Conservation (phyloP, 306 rosid species). For the Citrullus colocynthis region DNA sequence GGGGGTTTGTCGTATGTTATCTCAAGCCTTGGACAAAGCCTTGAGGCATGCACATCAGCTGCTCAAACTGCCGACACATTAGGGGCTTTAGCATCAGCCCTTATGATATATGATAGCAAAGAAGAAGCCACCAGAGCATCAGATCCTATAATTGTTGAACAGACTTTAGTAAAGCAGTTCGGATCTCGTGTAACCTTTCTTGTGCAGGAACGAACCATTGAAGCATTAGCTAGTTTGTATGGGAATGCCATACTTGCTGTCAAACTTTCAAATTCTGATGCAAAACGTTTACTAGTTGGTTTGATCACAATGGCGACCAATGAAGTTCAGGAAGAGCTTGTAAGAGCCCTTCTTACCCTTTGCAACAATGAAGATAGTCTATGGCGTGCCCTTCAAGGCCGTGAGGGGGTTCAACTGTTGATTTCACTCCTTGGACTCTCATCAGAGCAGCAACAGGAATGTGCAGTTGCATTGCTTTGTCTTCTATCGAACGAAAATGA, state of each 20-base stretch:
- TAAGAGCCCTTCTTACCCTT: constrained; percentile 63
- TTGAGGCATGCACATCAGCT: constrained; percentile 81
- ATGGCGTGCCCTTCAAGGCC: constrained; percentile 90
- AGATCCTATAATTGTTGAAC: constrained; percentile 65
- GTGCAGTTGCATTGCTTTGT: constrained; percentile 92
- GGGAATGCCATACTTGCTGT: constrained; percentile 60
- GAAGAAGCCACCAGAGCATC: constrained; percentile 82
- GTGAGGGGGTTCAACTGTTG: constrained; percentile 90
- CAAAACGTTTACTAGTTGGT: constrained; percentile 92
- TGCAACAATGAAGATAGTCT: constrained; percentile 78
- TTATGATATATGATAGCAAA: constrained; percentile 84
- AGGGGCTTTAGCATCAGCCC: constrained; percentile 98
- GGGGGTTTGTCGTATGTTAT: constrained; percentile 95
- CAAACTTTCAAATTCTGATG: constrained; percentile 71
- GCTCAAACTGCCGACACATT: constrained; percentile 87
- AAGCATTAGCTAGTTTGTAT: constrained; percentile 94
- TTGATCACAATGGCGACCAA: constrained; percentile 86
- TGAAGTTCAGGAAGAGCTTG: constrained; percentile 90
- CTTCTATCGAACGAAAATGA: constrained; percentile 84
- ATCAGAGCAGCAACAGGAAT: constrained; percentile 98
- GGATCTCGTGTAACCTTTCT: constrained; percentile 63
- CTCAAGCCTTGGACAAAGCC: constrained; percentile 98
- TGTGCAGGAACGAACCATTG: constrained; percentile 92
- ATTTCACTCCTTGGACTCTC: constrained; percentile 95
- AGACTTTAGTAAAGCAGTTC: constrained; percentile 73